These are phyloP conservation scores for Wickerhamiella domercqiae DNA, from an alignment of 805 yeast species.

Conservation along the genomic window DNA sequence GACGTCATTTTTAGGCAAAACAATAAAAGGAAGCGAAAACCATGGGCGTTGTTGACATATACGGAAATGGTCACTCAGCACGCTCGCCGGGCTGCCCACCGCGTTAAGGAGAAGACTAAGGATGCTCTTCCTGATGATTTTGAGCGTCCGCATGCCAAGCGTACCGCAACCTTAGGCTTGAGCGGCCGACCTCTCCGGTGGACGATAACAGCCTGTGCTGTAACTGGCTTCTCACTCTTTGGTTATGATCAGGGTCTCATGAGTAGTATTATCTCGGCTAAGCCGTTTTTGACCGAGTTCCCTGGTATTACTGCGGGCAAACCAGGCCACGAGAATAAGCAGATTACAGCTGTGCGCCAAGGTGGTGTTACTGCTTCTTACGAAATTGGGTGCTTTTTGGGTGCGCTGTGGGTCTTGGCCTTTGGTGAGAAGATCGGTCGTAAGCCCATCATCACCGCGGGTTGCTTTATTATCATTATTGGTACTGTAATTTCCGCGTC, in stretches of 20 bases:
- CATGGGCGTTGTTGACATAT: no score
- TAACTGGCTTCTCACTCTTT: slow-evolving; percentile 42
- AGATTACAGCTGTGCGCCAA: slow-evolving; percentile 44
- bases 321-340: slow-evolving; percentile 13
- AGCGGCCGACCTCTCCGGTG: slow-evolving; percentile 37
- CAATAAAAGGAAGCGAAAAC: no score
- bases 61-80: slow-evolving; percentile 3
- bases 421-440: slow-evolving; percentile 53
- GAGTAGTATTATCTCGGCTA: slow-evolving; percentile 31
- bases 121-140: slow-evolving; percentile 12
- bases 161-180: slow-evolving; percentile 40
- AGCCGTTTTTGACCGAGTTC: slow-evolving; percentile 46
- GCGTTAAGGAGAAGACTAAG: slow-evolving; percentile 3
- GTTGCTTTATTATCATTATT: slow-evolving; percentile 39
- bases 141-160: slow-evolving; percentile 12
- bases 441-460: slow-evolving; percentile 43
- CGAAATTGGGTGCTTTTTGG: slow-evolving; percentile 62
- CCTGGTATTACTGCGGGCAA: slow-evolving; percentile 23
- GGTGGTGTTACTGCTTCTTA: slow-evolving; percentile 45
- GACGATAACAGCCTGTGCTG: slow-evolving; percentile 42
- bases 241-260: slow-evolving; percentile 36
- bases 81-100: neutral
- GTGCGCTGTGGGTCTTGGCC: slow-evolving; percentile 48
- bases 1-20: no score
- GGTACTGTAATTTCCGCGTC: slow-evolving; percentile 45